Evolutionary conservation across 306 rosid genomes (phyloP).

Genomic region (Medicago ruthenica): DNA sequence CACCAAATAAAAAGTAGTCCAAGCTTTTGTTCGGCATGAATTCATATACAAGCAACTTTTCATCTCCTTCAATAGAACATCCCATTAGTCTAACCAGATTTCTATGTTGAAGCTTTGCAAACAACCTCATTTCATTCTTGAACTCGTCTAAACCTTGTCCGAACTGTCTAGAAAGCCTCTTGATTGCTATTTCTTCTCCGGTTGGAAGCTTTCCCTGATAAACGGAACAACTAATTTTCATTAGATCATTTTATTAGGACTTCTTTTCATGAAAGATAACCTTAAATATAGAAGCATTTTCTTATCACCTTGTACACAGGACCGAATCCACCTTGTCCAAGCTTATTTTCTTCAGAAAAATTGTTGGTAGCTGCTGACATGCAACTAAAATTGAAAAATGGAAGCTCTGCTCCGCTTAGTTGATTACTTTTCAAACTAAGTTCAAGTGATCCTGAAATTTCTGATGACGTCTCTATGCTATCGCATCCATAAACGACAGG

Average conservation of each 20-base stretch:
- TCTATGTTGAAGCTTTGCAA: constrained; percentile 85
- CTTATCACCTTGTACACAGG: constrained; percentile 75
- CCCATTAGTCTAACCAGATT: constrained; percentile 86
- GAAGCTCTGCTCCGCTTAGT: constrained; percentile 67
- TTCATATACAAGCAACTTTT: constrained; percentile 84
- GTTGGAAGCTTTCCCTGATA: constrained; percentile 73
- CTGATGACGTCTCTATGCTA: constrained; percentile 67
- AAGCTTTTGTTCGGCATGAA: constrained; percentile 91
- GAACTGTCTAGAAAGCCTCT: constrained; percentile 82
- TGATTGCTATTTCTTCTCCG: constrained; percentile 73
- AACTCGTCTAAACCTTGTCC: constrained; percentile 90
- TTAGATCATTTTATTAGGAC: constrained; percentile 10
- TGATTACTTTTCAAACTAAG: constrained; percentile 58
- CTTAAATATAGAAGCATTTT: constrained; percentile 17
- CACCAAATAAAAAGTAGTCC: constrained; percentile 83
- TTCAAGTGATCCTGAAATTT: constrained; percentile 70
- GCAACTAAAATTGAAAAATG: constrained; percentile 62
- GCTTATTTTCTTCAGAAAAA: constrained; percentile 79
- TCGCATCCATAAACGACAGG: constrained; percentile 43
- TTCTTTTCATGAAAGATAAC: not conserved
- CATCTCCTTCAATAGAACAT: constrained; percentile 82
- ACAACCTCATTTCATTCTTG: constrained; percentile 80
- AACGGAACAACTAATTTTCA: constrained; percentile 27
- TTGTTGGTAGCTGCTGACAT: constrained; percentile 70
- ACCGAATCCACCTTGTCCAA: constrained; percentile 94